Evolutionary conservation across 306 rosid species (phyloP).

Genomic region (Glycyrrhiza uralensis): DNA sequence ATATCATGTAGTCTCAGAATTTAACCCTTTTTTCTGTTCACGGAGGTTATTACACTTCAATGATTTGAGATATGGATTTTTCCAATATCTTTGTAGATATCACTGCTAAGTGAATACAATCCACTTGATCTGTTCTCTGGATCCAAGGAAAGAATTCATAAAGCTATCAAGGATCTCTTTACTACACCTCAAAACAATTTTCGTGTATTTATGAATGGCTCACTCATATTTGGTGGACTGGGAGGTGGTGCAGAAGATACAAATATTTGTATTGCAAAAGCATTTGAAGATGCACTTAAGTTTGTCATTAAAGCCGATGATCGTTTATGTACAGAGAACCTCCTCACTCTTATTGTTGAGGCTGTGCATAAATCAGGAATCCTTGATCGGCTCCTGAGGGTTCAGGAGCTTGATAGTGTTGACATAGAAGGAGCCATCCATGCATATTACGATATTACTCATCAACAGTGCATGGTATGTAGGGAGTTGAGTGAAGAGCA

Average conservation of each 20-base stretch:
- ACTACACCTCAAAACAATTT: slow-evolving; percentile 90
- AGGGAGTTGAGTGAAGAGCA: slow-evolving; percentile 49
- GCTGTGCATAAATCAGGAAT: slow-evolving; percentile 58
- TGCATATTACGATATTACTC: slow-evolving; percentile 73
- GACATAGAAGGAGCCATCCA: slow-evolving; percentile 95
- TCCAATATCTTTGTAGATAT: slow-evolving; percentile 52
- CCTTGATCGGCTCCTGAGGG: slow-evolving; percentile 66
- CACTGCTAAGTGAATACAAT: slow-evolving; percentile 66
- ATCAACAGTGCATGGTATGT: slow-evolving; percentile 70
- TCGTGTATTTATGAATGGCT: slow-evolving; percentile 83
- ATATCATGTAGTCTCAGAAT: slow-evolving; percentile 20
- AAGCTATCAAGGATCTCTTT: slow-evolving; percentile 78
- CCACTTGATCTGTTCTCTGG: slow-evolving; percentile 91
- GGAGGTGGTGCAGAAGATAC: slow-evolving; percentile 75
- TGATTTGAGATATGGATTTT: slow-evolving; percentile 16
- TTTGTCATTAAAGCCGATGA: slow-evolving; percentile 53
- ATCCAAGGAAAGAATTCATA: slow-evolving; percentile 68
- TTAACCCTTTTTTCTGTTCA: slow-evolving; percentile 1
- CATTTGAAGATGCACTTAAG: slow-evolving; percentile 83
- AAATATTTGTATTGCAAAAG: slow-evolving; percentile 42
- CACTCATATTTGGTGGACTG: slow-evolving; percentile 74
- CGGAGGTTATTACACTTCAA: neutral
- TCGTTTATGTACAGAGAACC: slow-evolving; percentile 54
- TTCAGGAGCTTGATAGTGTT: slow-evolving; percentile 78
- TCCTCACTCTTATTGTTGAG: slow-evolving; percentile 71